phyloP scores from a whole-genome alignment of 805 yeast species.

The Yamadazyma nakazawae region DNA sequence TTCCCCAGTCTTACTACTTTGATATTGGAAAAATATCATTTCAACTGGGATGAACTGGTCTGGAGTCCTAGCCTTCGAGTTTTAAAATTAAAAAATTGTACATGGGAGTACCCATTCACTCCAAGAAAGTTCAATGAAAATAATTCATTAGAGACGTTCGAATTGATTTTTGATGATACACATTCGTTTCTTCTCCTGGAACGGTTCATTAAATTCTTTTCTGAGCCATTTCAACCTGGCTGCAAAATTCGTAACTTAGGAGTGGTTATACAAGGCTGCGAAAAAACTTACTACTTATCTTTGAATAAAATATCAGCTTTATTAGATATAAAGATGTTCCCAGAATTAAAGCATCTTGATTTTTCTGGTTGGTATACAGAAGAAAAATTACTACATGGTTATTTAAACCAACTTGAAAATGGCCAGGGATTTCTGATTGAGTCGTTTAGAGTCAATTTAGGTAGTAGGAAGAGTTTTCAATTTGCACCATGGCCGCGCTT shows the following conservation, averaged over 20 bases:
- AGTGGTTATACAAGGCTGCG: slow-evolving; percentile 12
- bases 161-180: slow-evolving; percentile 23
- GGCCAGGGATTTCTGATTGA: neutral
- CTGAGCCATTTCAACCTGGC: slow-evolving; percentile 17
- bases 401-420: neutral
- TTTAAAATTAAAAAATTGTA: slow-evolving; percentile 41
- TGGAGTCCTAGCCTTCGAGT: neutral
- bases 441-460: slow-evolving; percentile 1
- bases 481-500: slow-evolving; percentile 4
- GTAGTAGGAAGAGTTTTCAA: neutral
- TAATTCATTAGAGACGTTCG: slow-evolving; percentile 20
- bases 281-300: slow-evolving; percentile 11
- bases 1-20: slow-evolving; percentile 33
- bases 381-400: neutral
- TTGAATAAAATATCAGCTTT: slow-evolving; percentile 11
- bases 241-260: slow-evolving; percentile 15
- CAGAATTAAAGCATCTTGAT: slow-evolving; percentile 10
- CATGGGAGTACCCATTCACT: slow-evolving; percentile 57
- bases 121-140: slow-evolving; percentile 32
- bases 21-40: slow-evolving; percentile 38
- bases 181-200: slow-evolving; percentile 37
- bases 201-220: slow-evolving; percentile 30
- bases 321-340: slow-evolving; percentile 9
- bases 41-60: slow-evolving; percentile 33
- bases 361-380: slow-evolving; percentile 15